phyloP scores from a whole-genome alignment of 768 basidiomycete genomes.

The Psilocybe cubensis region DNA sequence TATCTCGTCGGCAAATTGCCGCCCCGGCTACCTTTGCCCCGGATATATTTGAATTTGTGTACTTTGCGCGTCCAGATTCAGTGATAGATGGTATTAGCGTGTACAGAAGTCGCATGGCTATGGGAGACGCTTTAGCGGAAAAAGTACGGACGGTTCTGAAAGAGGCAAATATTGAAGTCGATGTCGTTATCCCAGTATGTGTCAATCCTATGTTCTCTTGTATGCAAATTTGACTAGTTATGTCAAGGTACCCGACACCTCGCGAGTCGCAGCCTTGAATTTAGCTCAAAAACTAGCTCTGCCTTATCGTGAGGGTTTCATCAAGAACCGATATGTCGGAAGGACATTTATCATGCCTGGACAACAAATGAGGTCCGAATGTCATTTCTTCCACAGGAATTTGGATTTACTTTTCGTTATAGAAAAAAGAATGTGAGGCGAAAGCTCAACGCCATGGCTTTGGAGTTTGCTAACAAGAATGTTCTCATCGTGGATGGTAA shows the following conservation, averaged over 20 bases:
- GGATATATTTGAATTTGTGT: slow-evolving; percentile 99
- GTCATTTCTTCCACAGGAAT: not conserved
- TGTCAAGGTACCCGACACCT: slow-evolving; percentile 91
- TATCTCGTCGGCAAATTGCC: slow-evolving; percentile 77
- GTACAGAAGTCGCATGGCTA: slow-evolving; percentile 97
- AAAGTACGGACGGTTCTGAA: slow-evolving; percentile 79
- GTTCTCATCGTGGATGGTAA: slow-evolving; percentile 95
- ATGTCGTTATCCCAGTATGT: slow-evolving; percentile 93
- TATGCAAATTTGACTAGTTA: not conserved
- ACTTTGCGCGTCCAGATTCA: slow-evolving; percentile 97
- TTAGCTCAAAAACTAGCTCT: slow-evolving; percentile 87
- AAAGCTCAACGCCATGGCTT: slow-evolving; percentile 98
- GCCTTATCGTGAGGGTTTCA: slow-evolving; percentile 97
- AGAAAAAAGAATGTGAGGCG: slow-evolving; percentile 93
- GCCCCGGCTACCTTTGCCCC: slow-evolving; percentile 83
- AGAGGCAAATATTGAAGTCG: slow-evolving; percentile 71
- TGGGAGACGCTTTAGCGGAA: slow-evolving; percentile 94
- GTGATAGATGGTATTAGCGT: slow-evolving; percentile 97
- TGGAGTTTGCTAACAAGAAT: slow-evolving; percentile 91
- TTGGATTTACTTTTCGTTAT: slow-evolving; percentile 1
- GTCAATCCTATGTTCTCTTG: too few species aligned
- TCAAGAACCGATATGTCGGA: slow-evolving; percentile 98
- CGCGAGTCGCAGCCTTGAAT: slow-evolving; percentile 94
- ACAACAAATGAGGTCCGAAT: slow-evolving; percentile 81
- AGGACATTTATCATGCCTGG: slow-evolving; percentile 99